phyloP scores from a whole-genome alignment of 2,329 filamentous ascomycete species.

The Remersonia thermophila region DNA sequence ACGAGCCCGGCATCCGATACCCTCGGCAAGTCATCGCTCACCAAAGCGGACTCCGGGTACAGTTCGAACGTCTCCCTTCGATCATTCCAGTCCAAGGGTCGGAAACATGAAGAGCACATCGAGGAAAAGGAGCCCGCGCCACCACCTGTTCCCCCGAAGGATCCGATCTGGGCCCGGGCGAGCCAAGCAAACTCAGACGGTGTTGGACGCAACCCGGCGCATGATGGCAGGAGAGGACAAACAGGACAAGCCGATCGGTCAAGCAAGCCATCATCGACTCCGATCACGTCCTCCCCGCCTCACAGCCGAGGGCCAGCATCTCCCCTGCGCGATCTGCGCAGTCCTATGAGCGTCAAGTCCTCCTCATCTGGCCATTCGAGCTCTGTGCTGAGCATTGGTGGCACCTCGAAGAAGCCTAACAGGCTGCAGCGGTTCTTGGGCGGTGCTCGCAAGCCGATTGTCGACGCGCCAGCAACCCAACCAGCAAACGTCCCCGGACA shows the following conservation, averaged over 20 bases:
- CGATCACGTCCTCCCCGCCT: constrained; percentile 13
- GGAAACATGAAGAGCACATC: constrained; percentile 18
- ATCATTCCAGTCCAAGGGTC: constrained; percentile 32
- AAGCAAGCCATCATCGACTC: constrained; percentile 13
- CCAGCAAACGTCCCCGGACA: constrained; percentile 23
- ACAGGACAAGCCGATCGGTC: constrained; percentile 2
- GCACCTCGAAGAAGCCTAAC: constrained; percentile 24
- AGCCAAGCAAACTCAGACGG: constrained; percentile 9
- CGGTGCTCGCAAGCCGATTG: constrained; percentile 18
- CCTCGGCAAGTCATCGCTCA: constrained; percentile 33
- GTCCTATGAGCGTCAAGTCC: constrained; percentile 19
- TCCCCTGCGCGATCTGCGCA: constrained; percentile 18
- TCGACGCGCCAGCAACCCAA: constrained; percentile 22
- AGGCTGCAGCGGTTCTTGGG: constrained; percentile 31
- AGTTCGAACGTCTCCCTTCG: constrained; percentile 47
- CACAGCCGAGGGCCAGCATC: constrained; percentile 12
- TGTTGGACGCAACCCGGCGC: constrained; percentile 3
- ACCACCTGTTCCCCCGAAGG: constrained; percentile 27
- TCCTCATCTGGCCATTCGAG: constrained; percentile 19
- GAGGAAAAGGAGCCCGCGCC: constrained; percentile 18
- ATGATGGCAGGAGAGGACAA: not conserved
- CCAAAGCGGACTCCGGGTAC: constrained; percentile 49
- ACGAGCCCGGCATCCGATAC: constrained; percentile 30
- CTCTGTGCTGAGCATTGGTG: constrained; percentile 25
- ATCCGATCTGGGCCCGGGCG: constrained; percentile 10